Evolutionary conservation across 805 yeast species (phyloP).

Genomic region (Teunomyces aglyptinius): DNA sequence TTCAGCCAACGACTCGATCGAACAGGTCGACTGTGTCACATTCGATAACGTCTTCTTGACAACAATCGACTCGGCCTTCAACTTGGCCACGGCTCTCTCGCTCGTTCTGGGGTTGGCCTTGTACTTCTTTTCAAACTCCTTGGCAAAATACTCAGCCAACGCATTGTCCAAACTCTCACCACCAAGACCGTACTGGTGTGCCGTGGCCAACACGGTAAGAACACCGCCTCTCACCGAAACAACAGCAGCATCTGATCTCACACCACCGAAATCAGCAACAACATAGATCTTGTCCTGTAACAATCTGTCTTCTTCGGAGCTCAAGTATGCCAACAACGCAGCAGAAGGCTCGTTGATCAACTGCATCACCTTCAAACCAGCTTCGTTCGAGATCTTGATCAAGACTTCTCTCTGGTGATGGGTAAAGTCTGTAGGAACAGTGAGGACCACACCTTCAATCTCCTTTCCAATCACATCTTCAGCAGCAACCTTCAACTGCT

Average conservation of each 20-base stretch:
- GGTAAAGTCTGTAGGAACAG: conserved; percentile 87
- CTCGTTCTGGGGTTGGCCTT: conserved; percentile 76
- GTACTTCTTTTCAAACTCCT: conserved; percentile 90
- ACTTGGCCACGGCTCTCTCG: conserved; percentile 84
- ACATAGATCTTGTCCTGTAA: conserved; percentile 72
- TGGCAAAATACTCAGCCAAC: conserved; percentile 79
- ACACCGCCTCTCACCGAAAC: conserved; percentile 92
- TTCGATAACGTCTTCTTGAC: conserved; percentile 91
- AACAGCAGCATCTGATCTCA: conserved; percentile 93
- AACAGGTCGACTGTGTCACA: conserved; percentile 83
- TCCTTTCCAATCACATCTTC: conserved; percentile 84
- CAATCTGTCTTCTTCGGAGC: conserved; percentile 44
- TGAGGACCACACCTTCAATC: conserved; percentile 79
- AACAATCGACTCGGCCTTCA: conserved; percentile 74
- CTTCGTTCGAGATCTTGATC: conserved; percentile 57
- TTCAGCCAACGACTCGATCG: conserved; percentile 91
- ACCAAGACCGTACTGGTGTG: conserved; percentile 79
- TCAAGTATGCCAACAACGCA: conserved; percentile 79
- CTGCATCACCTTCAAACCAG: conserved; percentile 81
- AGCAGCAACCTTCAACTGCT: conserved; percentile 81
- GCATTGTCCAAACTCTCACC: conserved; percentile 84
- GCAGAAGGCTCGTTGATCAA: conserved; percentile 90
- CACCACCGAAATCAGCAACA: conserved; percentile 96
- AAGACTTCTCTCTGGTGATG: conserved; percentile 69
- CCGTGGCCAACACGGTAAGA: conserved; percentile 81